Evolutionary conservation across 2,329 filamentous ascomycete species (phyloP), one percentile per base, ranked within the genome.

Genomic region (Talaromyces pinophilus): DNA sequence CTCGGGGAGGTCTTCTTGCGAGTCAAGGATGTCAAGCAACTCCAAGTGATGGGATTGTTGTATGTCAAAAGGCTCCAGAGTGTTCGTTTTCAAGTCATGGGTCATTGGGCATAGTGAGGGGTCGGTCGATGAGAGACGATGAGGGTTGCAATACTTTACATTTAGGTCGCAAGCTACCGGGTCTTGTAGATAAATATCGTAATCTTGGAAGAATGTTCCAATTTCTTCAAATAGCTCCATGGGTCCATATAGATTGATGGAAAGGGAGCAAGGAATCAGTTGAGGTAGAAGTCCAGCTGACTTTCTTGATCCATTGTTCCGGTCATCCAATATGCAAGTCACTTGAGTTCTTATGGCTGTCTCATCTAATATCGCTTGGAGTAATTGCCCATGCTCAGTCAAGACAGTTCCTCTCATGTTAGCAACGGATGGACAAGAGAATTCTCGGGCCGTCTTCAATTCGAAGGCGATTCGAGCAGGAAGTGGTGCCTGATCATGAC

Each of bases 61-160:
- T 2, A 15, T 11, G 5, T 40, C 33, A 25, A 40, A 35, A 11
- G 55, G 19, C 55, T 40, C 55, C 11, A 59, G 33, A 22, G 19
- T 35, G 19, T 40, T 25, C 3, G 6, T 40, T 40, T 59, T 10
- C 28, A 59, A 40, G 6, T 40, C 35, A 40, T 38, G 13, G 28
- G 55, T 59, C 55, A 59, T 59, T 40, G 55, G 33, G 19, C 33
- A 59, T 59, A n/a, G 1, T 40, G 17, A 35, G 11, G 28, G 2
- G 17, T 40, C 11, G 0, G 3, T 35, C 5, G 55, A 59, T 40
- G 55, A 59, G 15, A 59, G 55, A 17, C 17, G 55, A 40, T 59
- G 55, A 19, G 55, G 55, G 35, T 59, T 59, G 35, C 55, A 59
- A 40, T 59, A 59, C 13, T 5, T 13, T 10, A 59, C 33, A 15